Base-by-base conservation (phyloP, 2,329 filamentous ascomycete species). In the Coleophoma cylindrospora region DNA sequence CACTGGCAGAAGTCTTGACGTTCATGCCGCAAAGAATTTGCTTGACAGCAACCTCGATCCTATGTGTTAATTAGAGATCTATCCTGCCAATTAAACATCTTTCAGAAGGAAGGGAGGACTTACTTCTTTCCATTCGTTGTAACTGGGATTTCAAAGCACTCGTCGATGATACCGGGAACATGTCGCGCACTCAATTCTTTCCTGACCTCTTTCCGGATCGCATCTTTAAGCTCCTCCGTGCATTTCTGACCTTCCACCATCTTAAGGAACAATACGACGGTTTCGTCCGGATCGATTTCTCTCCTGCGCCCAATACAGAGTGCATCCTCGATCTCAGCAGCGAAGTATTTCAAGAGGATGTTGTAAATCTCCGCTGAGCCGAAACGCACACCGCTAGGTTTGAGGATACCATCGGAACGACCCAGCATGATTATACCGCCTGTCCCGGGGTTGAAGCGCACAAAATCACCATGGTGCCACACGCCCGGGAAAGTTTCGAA, bases 281-380 rank as follows among this genome's bases (percentile, higher is more conserved):
- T 55, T 47, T 66, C 63, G 48, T 65, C 62, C 8, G n/a, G 50
- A 50, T 66, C 63, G 0, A 43, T 52, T 3, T 58, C 57, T 19
- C 61, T 87, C 70, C 91, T 75, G 3, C 90, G 77, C 0, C 94
- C 92, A 34, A 97, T 83, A 63, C 92, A 97, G 2, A 97, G 75
- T 1, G 89, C 89, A 61, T 99, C 92, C 52, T 90, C 86, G 15
- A 97, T 75, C 50, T 92, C 80, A 11, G 77, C 71, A 0, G 84
- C 79, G 61, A 96, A 96, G 68, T 91, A 87, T 57, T 88, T 83
- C 2, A 94, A 80, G 27, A 97, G 72, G n/a, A 96, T 77, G 65
- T 96, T 96, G 70, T 97, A 97, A 17, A 99, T 96, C 73, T 99
- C 94, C 0, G 92, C 91, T 33, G 85, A 91, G 4, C 92, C 92